Conservation (phyloP, 1,284 basidiomycete species). For the Trichosporon coremiiforme region DNA sequence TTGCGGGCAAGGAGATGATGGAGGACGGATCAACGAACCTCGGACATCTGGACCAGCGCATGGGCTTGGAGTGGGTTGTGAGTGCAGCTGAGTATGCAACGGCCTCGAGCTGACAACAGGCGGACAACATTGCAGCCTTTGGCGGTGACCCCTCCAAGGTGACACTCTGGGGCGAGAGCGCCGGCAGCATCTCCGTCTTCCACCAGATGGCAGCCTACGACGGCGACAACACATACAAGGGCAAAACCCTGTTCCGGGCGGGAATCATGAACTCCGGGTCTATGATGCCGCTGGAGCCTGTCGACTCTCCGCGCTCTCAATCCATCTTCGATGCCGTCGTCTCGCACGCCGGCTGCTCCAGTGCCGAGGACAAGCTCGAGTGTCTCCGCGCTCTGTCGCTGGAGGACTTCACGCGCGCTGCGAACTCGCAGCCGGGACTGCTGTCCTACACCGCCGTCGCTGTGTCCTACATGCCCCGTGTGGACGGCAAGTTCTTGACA, state of each 20-base stretch:
- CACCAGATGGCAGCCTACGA: conserved; percentile 64
- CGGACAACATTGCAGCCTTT: conserved; percentile 47
- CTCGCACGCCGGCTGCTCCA: conserved; percentile 24
- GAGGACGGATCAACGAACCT: conserved; percentile 61
- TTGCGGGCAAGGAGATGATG: conserved; percentile 60
- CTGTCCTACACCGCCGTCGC: conserved; percentile 27
- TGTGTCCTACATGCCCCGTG: conserved; percentile 60
- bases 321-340: conserved; percentile 27
- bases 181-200: conserved; percentile 53
- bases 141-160: conserved; percentile 51
- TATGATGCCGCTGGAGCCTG: conserved; percentile 46
- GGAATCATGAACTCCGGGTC: conserved; percentile 54
- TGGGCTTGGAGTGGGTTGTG: conserved; percentile 47
- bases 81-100: neutral
- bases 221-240: conserved; percentile 51
- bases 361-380: conserved; percentile 58
- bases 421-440: conserved; percentile 25
- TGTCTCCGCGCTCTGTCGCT: conserved; percentile 61
- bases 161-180: conserved; percentile 64
- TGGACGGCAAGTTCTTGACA: conserved; percentile 62
- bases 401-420: conserved; percentile 24
- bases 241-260: conserved; percentile 56
- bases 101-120: conserved; percentile 6
- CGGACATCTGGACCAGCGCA: conserved; percentile 57
- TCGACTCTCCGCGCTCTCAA: conserved; percentile 29